phyloP scores from a whole-genome alignment of 768 basidiomycete genomes.

The Amanita muscaria region DNA sequence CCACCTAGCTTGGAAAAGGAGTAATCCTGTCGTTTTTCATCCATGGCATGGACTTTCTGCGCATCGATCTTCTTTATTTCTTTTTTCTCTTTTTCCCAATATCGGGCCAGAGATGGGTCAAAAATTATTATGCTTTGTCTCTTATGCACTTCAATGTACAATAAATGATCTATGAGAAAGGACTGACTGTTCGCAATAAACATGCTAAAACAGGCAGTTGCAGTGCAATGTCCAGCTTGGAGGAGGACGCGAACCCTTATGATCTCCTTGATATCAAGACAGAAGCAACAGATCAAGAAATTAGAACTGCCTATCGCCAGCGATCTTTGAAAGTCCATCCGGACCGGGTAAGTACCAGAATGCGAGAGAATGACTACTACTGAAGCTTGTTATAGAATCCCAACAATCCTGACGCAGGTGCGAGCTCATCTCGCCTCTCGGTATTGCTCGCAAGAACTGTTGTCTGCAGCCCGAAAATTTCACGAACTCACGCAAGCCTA shows the following conservation, averaged over 20 bases:
- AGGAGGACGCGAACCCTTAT: conserved; percentile 66
- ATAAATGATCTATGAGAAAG: too few species aligned
- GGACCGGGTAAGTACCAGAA: conserved; percentile 51
- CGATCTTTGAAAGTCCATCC: conserved; percentile 82
- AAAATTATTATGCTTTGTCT: too few species aligned
- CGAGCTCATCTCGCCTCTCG: conserved; percentile 9
- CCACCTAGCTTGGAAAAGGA: too few species aligned
- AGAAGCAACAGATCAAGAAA: conserved; percentile 70
- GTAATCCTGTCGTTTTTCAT: too few species aligned
- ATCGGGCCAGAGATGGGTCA: too few species aligned
- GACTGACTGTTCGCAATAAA: too few species aligned
- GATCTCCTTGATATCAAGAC: conserved; percentile 53
- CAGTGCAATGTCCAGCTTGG: conserved; percentile 16
- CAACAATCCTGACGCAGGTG: conserved; percentile 73
- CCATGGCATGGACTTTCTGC: too few species aligned
- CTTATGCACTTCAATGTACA: too few species aligned
- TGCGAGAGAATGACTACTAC: not conserved
- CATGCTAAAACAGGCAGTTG: not conserved
- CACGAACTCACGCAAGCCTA: conserved; percentile 79
- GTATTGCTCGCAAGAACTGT: not conserved
- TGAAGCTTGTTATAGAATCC: conserved; percentile 43
- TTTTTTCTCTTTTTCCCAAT: too few species aligned
- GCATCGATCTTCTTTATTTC: too few species aligned
- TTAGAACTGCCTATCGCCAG: conserved; percentile 71
- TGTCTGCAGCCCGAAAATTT: conserved; percentile 55